These are phyloP conservation scores for Scenedesmus sp. DNA, from an alignment of 163 green algal genomes.

Conservation along the genomic window DNA sequence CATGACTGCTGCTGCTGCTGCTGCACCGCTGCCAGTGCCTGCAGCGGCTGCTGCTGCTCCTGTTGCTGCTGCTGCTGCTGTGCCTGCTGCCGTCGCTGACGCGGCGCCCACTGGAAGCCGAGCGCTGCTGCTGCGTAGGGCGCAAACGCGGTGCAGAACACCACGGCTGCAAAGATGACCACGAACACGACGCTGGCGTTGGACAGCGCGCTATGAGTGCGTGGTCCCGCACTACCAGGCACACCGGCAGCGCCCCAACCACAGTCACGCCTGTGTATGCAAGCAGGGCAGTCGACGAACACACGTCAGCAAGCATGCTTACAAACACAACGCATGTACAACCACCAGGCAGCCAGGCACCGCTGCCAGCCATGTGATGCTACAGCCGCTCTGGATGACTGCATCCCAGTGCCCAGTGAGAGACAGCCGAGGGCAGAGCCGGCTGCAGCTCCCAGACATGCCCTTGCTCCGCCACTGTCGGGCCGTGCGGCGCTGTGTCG, in stretches of 20 bases:
- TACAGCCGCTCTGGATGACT: no score
- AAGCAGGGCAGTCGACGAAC: not conserved
- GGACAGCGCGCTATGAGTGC: slow-evolving; percentile 75
- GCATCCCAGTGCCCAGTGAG: no score
- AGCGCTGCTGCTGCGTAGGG: slow-evolving; percentile 43
- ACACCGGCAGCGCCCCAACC: slow-evolving; percentile 76
- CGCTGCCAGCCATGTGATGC: no score
- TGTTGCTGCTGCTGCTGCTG: slow-evolving; percentile 19
- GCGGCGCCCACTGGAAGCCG: not conserved
- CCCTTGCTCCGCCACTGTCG: not conserved
- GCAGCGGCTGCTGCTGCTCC: not conserved
- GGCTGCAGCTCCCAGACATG: not conserved
- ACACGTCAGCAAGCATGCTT: not conserved
- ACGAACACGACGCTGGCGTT: slow-evolving; percentile 79
- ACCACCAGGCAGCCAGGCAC: no score
- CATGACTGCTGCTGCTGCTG: not conserved
- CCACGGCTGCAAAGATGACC: slow-evolving; percentile 75
- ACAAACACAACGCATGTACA: not conserved
- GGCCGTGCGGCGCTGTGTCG: not conserved
- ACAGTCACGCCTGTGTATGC: slow-evolving; percentile 75
- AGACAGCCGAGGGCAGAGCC: no score
- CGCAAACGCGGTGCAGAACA: slow-evolving; percentile 64
- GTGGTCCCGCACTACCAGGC: slow-evolving; percentile 77
- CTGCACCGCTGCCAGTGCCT: not conserved
- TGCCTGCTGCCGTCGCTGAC: not conserved